Evolutionary conservation across 371 early-diverging fungal species (phyloP), one percentile per base, ranked within the genome.

Genomic region (Rhizomucor pusillus): DNA sequence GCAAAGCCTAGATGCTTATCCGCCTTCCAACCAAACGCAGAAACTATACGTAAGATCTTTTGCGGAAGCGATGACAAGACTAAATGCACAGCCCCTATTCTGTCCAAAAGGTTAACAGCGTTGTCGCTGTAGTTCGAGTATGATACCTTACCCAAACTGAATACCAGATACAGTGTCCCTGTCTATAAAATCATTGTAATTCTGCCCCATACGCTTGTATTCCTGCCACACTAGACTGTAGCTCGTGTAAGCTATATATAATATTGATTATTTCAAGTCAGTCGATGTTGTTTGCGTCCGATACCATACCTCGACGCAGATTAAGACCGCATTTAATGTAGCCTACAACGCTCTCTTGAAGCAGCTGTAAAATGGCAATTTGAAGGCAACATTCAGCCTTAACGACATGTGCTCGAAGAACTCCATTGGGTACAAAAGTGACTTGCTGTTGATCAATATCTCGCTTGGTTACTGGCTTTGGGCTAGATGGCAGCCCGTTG

Each of bases 241-340:
- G 22, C 75, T 74, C 46, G 66, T 62, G 47, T 77, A 77, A 16
- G 78, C 78, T 76, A 54, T 29, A 18, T 45, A 55, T 14, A 40
- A 33, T 40, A 6, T 39, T 5, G 0, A 16, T 16, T 9, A 24
- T 4, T 14, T 1, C n/a, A 0, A 9, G 9, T 34, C 39, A 11
- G 6, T 41, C 23, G 44, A n/a, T 13, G 13, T 10, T 49, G 6
- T 39, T 46, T 36, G 16, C 39, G 12, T 23, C n/a, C 29, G 24
- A 29, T 36, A 1, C 25, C 37, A 43, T 75, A 85, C 85, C 85
- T 73, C 79, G 72, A 51, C 84, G 67, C 35, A 86, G 54, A 55
- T 84, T 86, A 46, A 86, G 51, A 22, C 82, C 86, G 29, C 81
- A 83, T 60, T 84, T 86, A 41, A 84, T 73, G 56, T 84, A 86